These are phyloP conservation scores for Aspergillus udagawae DNA, from an alignment of 2,329 filamentous ascomycete genomes.

Conservation along the genomic window DNA sequence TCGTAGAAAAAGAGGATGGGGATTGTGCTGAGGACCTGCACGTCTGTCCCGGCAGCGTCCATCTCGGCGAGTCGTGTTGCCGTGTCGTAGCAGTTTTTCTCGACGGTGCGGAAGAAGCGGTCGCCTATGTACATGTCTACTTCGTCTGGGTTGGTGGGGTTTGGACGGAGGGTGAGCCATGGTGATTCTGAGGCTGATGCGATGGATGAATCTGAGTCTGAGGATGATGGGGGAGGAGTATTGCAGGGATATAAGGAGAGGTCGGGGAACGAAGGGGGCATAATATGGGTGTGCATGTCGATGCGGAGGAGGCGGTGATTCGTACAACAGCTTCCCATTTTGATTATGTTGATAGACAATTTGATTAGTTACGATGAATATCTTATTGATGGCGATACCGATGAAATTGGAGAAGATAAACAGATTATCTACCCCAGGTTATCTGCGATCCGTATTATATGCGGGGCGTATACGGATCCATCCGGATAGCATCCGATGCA, in stretches of 20 bases:
- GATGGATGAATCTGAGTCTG: too few relatives aligned
- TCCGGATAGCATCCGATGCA: slow-evolving; percentile 2
- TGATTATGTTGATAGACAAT: too few relatives aligned
- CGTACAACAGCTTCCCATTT: background rate
- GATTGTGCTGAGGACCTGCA: slow-evolving; percentile 15
- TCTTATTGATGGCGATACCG: background rate
- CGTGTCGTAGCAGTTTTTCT: slow-evolving; percentile 15
- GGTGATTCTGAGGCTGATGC: background rate
- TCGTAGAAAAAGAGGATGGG: slow-evolving; percentile 18
- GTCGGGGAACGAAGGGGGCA: slow-evolving; percentile 15
- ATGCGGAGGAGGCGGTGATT: slow-evolving; percentile 12
- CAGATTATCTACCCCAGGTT: background rate
- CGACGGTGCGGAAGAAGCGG: slow-evolving; percentile 15
- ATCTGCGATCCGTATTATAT: background rate
- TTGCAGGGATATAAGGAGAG: slow-evolving; percentile 8
- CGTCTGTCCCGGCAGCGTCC: slow-evolving; percentile 11
- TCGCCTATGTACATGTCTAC: slow-evolving; percentile 15
- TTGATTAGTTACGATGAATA: too few relatives aligned
- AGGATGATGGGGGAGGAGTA: background rate
- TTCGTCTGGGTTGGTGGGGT: background rate
- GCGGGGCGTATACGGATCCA: slow-evolving; percentile 5
- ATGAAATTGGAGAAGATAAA: background rate
- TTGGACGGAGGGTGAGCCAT: slow-evolving; percentile 13
- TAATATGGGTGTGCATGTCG: slow-evolving; percentile 19
- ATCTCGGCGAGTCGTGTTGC: slow-evolving; percentile 11